These are phyloP conservation scores for Daldinia sp. DNA, from an alignment of 2,329 filamentous ascomycete genomes.

Conservation along the genomic window DNA sequence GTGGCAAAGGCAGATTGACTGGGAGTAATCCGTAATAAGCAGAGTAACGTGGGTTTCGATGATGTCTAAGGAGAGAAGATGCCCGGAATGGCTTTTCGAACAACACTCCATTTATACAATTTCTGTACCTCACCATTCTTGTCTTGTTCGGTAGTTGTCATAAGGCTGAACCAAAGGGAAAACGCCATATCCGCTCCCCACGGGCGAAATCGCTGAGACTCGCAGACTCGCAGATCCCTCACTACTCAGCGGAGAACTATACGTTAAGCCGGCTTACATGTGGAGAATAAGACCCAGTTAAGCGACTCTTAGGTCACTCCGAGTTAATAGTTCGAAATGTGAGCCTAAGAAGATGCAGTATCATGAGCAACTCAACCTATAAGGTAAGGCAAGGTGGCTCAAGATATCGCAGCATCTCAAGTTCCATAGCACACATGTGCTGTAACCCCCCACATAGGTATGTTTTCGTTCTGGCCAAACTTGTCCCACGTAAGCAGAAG, in stretches of 20 bases:
- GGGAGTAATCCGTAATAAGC: not conserved
- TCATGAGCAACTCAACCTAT: not conserved
- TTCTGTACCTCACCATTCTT: not conserved
- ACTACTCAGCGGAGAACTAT: not conserved
- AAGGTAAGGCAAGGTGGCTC: not conserved
- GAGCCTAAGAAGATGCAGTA: not conserved
- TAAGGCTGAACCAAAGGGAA: not conserved
- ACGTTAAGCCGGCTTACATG: not conserved
- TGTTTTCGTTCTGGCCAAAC: not conserved
- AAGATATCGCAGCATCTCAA: not conserved
- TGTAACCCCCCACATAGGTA: not conserved
- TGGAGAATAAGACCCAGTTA: not conserved
- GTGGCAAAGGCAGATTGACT: not conserved
- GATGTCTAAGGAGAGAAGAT: not conserved
- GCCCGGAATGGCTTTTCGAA: not conserved
- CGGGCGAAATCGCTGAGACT: not conserved
- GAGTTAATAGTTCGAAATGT: not conserved
- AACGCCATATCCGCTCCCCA: not conserved
- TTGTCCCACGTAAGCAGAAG: not conserved
- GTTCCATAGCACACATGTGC: not conserved
- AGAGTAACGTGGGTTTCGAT: not conserved
- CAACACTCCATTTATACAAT: not conserved
- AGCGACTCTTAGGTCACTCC: not conserved
- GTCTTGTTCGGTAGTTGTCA: not conserved
- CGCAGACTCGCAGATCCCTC: not conserved